Base-by-base conservation (phyloP, 1,284 basidiomycete species). In the Heterobasidion occidentale region DNA sequence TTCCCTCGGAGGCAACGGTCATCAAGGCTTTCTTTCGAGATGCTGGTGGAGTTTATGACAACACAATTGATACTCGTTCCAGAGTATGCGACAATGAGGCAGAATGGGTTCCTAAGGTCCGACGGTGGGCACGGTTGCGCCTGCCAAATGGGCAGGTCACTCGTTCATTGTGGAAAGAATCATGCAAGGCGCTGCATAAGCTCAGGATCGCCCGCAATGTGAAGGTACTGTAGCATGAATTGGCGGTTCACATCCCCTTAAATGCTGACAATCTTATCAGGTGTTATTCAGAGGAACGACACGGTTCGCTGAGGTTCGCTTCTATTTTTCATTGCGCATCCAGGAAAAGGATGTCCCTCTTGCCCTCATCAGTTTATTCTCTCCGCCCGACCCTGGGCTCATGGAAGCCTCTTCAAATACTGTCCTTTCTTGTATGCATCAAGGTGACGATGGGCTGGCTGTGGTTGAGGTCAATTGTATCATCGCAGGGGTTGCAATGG, bases 111-210 rank as follows among this genome's bases (percentile, higher is more conserved):
- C 1, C 53, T 44, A 44, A 49, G 35, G 17, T 63, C 7, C 3
- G 3, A 27, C 15, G 61, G 7, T 71, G 66, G 69, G 67, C 67
- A 12, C 60, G 66, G 1, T 36, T 70, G 6, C 52, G 47, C 2
- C 58, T 71, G 9, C 68, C 70, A 2, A 70, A 63, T 59, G 65
- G 65, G 1, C 68, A 71, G 44, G 62, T 66, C 36, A 65, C 65
- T 3, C 59, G 67, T 0, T 63, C 62, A 2, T 9, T 27, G 2
- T 70, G 67, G 66, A 63, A 60, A 36, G 69, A 70, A 50, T 34
- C 4, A 8, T 36, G 48, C 7, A 60, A 60, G 46, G 6, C 51
- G 1, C 36, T 55, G 11, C 14, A 42, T 1, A 20, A 53, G n/a
- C 15, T 63, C 7, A 52, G 65, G 9, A 61, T 56, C 19, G 53